phyloP scores from a whole-genome alignment of 768 basidiomycete species.

The Paxillus rubicundulus region DNA sequence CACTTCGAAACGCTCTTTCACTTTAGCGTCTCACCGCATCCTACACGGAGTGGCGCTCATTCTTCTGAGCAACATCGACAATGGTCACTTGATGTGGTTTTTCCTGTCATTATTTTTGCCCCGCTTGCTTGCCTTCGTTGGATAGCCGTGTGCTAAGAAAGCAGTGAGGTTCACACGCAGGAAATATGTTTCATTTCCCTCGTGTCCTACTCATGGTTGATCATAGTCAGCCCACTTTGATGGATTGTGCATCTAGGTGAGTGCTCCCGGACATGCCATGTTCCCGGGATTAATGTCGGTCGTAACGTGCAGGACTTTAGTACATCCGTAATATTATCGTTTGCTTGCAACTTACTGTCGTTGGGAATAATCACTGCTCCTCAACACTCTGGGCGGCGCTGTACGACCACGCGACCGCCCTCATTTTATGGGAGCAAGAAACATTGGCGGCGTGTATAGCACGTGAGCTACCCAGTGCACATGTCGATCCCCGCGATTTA shows the following conservation, averaged over 20 bases:
- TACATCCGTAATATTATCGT: not conserved
- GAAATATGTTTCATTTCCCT: conserved; percentile 33
- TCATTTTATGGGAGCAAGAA: conserved; percentile 97
- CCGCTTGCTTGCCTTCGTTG: conserved; percentile 30
- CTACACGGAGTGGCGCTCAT: conserved; percentile 75
- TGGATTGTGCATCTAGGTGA: conserved; percentile 14
- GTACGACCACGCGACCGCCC: conserved; percentile 70
- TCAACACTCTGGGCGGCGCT: conserved; percentile 95
- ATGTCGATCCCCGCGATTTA: conserved; percentile 32
- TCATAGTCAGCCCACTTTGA: not conserved
- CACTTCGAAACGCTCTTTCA: conserved; percentile 56
- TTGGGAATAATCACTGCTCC: conserved; percentile 51
- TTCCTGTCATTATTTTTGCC: conserved; percentile 42
- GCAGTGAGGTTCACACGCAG: conserved; percentile 52
- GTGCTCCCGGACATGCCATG: not conserved
- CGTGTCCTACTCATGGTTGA: not conserved
- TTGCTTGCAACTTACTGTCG: not conserved
- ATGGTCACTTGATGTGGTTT: conserved; percentile 25
- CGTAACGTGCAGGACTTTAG: not conserved
- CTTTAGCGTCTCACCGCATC: conserved; percentile 76
- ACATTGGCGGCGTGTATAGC: conserved; percentile 24
- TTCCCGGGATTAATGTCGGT: not conserved
- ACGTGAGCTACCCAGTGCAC: conserved; percentile 32
- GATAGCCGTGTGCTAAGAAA: conserved; percentile 26
- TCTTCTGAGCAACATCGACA: conserved; percentile 73